Percentiles rank a stretch among this genome's conserved stretches.
Conservation (phyloP, 2,329 filamentous ascomycete genomes). For the Ophioceras dolichostomum region DNA sequence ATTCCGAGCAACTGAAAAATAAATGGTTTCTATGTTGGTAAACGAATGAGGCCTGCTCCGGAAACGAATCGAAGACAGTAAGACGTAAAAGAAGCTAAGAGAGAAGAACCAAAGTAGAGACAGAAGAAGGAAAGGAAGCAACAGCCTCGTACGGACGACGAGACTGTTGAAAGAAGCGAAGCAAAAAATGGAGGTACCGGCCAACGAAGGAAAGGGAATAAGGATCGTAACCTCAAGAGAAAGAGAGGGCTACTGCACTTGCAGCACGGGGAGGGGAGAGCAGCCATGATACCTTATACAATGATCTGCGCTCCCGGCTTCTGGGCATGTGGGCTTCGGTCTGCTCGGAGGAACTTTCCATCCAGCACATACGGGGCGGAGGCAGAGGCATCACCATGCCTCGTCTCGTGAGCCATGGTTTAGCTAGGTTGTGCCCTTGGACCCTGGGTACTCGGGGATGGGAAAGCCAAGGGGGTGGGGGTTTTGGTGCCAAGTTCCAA, state of each 20-base stretch:
- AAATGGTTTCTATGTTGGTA: no score
- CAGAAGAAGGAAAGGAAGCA: neutral
- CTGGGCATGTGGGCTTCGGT: no score
- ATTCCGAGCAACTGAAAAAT: no score
- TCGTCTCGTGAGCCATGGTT: no score
- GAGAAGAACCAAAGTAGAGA: neutral
- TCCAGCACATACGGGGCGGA: no score
- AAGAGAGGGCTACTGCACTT: neutral
- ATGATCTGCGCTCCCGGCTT: no score
- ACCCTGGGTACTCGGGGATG: no score
- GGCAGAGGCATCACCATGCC: no score
- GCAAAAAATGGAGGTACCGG: neutral
- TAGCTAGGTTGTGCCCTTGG: no score
- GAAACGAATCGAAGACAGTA: neutral
- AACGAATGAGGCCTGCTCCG: constrained; percentile 1
- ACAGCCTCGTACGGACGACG: no score
- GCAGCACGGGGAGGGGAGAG: neutral
- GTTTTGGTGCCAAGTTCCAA: neutral
- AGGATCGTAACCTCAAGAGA: neutral
- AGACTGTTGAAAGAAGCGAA: neutral
- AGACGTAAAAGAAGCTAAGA: neutral
- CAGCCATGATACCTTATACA: neutral
- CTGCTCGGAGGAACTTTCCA: no score
- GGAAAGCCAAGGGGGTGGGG: no score
- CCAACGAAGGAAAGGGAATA: constrained; percentile 1